Evolutionary conservation across 2,329 filamentous ascomycete genomes (phyloP).

Genomic region (Pseudogymnoascus sp.): DNA sequence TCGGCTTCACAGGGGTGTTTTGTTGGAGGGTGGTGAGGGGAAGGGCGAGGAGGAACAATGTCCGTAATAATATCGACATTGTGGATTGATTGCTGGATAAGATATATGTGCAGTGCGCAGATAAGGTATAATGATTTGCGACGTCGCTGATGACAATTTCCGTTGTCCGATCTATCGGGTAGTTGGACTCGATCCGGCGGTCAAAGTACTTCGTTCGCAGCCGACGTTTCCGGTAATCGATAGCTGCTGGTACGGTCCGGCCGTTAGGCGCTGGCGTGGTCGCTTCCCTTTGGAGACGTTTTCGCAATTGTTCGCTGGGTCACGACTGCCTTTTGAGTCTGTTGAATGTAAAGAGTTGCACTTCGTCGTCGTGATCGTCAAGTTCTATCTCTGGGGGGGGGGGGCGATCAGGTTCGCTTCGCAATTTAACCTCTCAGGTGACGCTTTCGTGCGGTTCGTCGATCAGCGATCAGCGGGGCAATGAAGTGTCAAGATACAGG

Average conservation of each 20-base stretch:
- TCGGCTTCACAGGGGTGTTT: not conserved
- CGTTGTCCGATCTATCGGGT: not conserved
- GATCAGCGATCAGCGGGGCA: slow-evolving; percentile 7
- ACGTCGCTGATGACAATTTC: not conserved
- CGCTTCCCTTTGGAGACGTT: not conserved
- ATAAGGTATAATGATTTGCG: not conserved
- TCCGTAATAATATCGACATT: not conserved
- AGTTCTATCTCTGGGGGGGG: slow-evolving; percentile 8
- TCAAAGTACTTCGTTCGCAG: slow-evolving; percentile 2
- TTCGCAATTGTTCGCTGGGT: not conserved
- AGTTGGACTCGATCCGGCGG: slow-evolving; percentile 5
- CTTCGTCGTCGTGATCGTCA: not conserved
- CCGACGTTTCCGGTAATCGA: slow-evolving; percentile 9
- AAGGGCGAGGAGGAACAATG: slow-evolving; percentile 8
- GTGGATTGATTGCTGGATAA: not conserved
- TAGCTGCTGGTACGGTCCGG: slow-evolving; percentile 2
- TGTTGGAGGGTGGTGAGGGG: slow-evolving; percentile 1
- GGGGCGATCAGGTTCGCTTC: not conserved
- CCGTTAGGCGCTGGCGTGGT: slow-evolving; percentile 6
- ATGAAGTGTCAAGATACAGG: not conserved
- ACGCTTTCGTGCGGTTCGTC: not conserved
- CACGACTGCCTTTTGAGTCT: not conserved
- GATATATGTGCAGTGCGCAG: not conserved
- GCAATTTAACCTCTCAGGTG: slow-evolving; percentile 8
- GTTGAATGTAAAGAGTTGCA: not conserved